Evolutionary conservation across 805 yeast species (phyloP).

Genomic region (Saccharomycopsis sp.): DNA sequence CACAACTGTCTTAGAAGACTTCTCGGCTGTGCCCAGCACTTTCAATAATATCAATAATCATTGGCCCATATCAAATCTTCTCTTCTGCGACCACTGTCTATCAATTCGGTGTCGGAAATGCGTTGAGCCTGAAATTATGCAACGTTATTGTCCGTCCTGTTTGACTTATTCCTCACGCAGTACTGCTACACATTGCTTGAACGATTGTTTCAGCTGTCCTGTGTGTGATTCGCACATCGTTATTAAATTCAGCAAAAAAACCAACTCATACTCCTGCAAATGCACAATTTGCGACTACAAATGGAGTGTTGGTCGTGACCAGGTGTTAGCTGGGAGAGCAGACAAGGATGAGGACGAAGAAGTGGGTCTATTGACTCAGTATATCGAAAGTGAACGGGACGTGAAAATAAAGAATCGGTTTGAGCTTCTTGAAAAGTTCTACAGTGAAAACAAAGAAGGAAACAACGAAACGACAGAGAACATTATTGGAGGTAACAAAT

Average conservation of each 20-base stretch:
- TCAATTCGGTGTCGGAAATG: slow-evolving; percentile 1
- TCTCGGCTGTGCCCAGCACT: background rate
- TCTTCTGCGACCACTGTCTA: background rate
- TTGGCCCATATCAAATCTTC: background rate
- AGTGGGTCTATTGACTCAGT: background rate
- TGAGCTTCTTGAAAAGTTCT: background rate
- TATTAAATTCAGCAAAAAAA: background rate
- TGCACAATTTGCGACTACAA: background rate
- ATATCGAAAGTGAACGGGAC: background rate
- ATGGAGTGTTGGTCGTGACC: background rate
- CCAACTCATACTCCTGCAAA: background rate
- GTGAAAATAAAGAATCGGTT: background rate
- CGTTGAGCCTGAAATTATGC: background rate
- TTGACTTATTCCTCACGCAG: background rate
- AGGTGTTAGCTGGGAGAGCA: background rate
- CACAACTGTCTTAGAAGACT: background rate
- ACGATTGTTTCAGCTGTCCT: background rate
- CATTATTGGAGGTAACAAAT: background rate
- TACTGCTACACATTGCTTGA: background rate
- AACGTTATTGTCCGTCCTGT: background rate
- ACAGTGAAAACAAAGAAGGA: background rate
- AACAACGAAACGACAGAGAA: background rate
- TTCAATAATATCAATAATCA: background rate
- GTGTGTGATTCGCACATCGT: background rate
- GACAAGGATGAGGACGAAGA: background rate